Conservation (phyloP, 371 early-diverging fungal genomes). For the Umbelopsis sp. region DNA sequence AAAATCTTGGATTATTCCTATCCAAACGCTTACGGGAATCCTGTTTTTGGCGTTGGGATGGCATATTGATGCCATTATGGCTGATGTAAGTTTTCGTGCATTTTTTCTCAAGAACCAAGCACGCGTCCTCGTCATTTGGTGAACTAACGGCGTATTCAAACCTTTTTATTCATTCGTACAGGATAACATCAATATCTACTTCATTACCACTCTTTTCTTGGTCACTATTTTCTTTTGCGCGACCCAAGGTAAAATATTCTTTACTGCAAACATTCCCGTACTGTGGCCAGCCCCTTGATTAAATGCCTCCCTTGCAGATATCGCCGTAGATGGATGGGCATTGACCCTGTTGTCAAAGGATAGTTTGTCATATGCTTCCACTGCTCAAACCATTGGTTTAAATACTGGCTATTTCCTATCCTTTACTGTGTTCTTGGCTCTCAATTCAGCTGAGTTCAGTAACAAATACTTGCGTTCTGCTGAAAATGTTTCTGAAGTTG, state of each 20-base stretch:
- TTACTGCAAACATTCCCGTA: conserved; percentile 1
- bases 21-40: conserved; percentile 81
- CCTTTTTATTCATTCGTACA: conserved; percentile 15
- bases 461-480: conserved; percentile 86
- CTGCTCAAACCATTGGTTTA: conserved; percentile 96
- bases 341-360: conserved; percentile 89
- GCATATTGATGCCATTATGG: conserved; percentile 77
- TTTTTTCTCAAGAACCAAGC: background rate
- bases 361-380: conserved; percentile 86
- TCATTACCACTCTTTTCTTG: conserved; percentile 73
- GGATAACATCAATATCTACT: conserved; percentile 64
- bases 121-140: background rate
- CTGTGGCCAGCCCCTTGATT: background rate
- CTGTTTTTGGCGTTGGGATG: conserved; percentile 79
- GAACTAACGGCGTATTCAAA: background rate
- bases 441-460: conserved; percentile 93
- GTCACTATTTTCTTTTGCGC: conserved; percentile 91
- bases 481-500: conserved; percentile 61
- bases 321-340: conserved; percentile 99
- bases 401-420: conserved; percentile 95
- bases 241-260: conserved; percentile 70
- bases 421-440: conserved; percentile 95
- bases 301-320: conserved; percentile 56
- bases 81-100: conserved; percentile 29
- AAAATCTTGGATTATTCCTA: conserved; percentile 98